Base-by-base conservation (phyloP, 768 basidiomycete species). In the Harrya chromipes region DNA sequence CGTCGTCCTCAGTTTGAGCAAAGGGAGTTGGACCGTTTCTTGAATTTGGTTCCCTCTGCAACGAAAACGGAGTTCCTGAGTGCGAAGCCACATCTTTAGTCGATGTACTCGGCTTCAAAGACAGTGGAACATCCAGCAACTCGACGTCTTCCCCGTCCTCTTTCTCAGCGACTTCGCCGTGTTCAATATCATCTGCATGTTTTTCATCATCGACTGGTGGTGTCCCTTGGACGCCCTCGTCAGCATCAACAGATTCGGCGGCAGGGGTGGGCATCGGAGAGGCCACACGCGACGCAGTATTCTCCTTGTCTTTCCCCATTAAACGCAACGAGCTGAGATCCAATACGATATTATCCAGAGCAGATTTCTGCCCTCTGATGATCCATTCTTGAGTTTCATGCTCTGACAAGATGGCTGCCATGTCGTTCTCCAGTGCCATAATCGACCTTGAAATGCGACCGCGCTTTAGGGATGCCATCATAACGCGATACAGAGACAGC, bases 361-460 rank as follows among this genome's bases (percentile, higher is more conserved):
- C 82, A 14, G 72, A 62, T 62, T 87, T 88, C 53, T 90, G 88
- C 6, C 76, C 76, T 37, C 80, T 77, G 49, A 92, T 79, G 20
- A 75, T 77, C 38, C 80, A 79, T 54, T 78, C 76, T 61, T 90
- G 87, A 0, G 76, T 79, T 29, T 90, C 87, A 41, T 90, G 86
- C 62, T 92, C 90, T 10, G 78, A 69, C 16, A 73, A 78, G 49
- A 91, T 89, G 9, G 87, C 78, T 4, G 78, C 63, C 78, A 90
- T 90, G 63, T 92, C 90, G 58, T 82, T 87, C 56, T 91, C 87
- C 12, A 91, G 69, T 11, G 77, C 73, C 40, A 73, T 63, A 47
- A 91, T 91, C 27, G 82, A 76, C 59, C 90, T 92, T 33, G 20
- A 43, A 29, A 29, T 13, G 41, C n/a, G 47, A 34, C 33, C 33